Evolutionary conservation across 768 basidiomycete species (phyloP).

Genomic region (Bullera alba): DNA sequence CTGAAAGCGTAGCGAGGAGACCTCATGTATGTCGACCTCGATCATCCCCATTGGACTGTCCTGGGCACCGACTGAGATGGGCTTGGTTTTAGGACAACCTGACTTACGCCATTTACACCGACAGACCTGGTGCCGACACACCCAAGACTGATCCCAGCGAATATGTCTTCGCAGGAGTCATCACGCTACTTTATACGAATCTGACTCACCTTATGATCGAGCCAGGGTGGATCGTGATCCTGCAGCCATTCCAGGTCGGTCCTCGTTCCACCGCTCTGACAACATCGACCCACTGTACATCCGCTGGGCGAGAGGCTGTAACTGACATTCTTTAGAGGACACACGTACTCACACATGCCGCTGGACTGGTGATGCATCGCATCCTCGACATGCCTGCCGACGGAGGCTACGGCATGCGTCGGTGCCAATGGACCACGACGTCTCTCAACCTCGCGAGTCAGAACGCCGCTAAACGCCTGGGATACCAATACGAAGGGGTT

Average conservation of each 20-base stretch:
- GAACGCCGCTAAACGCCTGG: constrained; percentile 22
- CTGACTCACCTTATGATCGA: constrained; percentile 20
- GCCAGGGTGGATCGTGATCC: constrained; percentile 28
- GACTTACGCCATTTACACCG: constrained; percentile 23
- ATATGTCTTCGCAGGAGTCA: constrained; percentile 26
- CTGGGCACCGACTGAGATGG: neutral
- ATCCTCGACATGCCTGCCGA: constrained; percentile 14
- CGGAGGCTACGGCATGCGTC: constrained; percentile 22
- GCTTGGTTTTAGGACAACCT: constrained; percentile 8
- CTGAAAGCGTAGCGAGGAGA: constrained; percentile 9
- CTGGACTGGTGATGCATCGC: constrained; percentile 28
- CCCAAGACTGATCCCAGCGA: constrained; percentile 14
- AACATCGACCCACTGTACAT: neutral
- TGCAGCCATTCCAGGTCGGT: constrained; percentile 31
- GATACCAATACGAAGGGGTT: constrained; percentile 27
- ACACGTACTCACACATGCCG: constrained; percentile 35
- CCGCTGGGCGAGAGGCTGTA: too few species aligned
- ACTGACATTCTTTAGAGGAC: constrained; percentile 31
- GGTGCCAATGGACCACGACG: constrained; percentile 34
- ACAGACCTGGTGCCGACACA: constrained; percentile 1
- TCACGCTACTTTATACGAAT: constrained; percentile 18
- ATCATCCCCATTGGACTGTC: neutral
- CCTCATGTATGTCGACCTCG: constrained; percentile 8
- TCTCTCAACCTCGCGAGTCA: constrained; percentile 18
- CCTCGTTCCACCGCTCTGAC: neutral